A percentile compares a stretch with the other conserved stretches of the same genome.
phyloP scores from a whole-genome alignment of 768 basidiomycete genomes.

The Auricularia auricula-judae region DNA sequence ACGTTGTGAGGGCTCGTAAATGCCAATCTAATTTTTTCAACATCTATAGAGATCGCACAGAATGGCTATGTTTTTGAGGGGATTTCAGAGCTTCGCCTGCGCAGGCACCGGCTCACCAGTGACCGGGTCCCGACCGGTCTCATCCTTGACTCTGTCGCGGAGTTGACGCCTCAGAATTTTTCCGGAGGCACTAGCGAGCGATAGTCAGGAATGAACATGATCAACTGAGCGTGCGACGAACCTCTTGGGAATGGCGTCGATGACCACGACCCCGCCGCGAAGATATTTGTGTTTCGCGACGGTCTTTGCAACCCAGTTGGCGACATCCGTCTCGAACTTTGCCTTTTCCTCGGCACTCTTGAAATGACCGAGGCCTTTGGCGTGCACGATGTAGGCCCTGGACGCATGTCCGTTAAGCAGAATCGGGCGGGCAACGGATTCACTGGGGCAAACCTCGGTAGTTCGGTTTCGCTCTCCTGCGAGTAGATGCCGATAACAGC shows the following conservation, averaged over 20 bases:
- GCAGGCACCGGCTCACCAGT: not conserved
- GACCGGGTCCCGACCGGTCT: slow-evolving; percentile 15
- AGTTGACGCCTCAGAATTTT: slow-evolving; percentile 79
- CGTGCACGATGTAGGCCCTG: slow-evolving; percentile 22
- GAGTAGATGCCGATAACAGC: slow-evolving; percentile 75
- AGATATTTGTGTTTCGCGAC: slow-evolving; percentile 69
- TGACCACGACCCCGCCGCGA: slow-evolving; percentile 55
- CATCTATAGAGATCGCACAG: no score
- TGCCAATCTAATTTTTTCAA: no score
- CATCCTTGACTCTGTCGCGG: slow-evolving; percentile 52
- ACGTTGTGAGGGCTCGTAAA: no score
- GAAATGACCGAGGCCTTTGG: slow-evolving; percentile 17
- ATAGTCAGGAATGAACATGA: not conserved
- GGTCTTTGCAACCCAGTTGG: slow-evolving; percentile 53
- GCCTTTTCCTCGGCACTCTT: slow-evolving; percentile 21
- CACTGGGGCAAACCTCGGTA: slow-evolving; percentile 44
- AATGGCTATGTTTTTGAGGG: no score
- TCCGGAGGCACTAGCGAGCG: slow-evolving; percentile 53
- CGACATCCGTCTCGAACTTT: slow-evolving; percentile 40
- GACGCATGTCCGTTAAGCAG: not conserved
- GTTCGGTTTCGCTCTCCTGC: slow-evolving; percentile 62
- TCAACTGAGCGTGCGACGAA: slow-evolving; percentile 16
- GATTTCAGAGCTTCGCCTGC: not conserved
- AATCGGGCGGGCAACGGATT: not conserved
- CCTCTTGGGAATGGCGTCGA: slow-evolving; percentile 63